Evolutionary conservation across 2,329 filamentous ascomycete species (phyloP).

Genomic region (Lachnum nothofagi): DNA sequence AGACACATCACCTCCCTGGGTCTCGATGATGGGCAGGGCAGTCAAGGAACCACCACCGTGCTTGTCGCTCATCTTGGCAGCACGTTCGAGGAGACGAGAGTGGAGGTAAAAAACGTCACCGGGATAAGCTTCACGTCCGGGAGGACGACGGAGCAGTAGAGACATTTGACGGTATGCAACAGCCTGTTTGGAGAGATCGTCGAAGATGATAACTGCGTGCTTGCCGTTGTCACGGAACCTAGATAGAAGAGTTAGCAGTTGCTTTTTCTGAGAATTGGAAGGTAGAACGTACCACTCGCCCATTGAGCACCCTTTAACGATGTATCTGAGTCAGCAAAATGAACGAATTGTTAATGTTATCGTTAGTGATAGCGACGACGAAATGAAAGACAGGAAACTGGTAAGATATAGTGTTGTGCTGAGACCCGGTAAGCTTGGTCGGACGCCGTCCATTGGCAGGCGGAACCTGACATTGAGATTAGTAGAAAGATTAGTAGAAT

Average conservation of each 20-base stretch:
- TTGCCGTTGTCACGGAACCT: constrained; percentile 75
- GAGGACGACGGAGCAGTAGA: constrained; percentile 91
- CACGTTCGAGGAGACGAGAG: constrained; percentile 98
- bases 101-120: constrained; percentile 99
- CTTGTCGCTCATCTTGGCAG: constrained; percentile 97
- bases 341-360: too few relatives aligned
- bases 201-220: constrained; percentile 86
- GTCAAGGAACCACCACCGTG: constrained; percentile 94
- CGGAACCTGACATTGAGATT: too few relatives aligned
- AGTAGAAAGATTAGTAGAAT: too few relatives aligned
- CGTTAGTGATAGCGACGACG: too few relatives aligned
- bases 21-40: constrained; percentile 96
- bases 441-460: too few relatives aligned
- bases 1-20: constrained; percentile 99
- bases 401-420: too few relatives aligned
- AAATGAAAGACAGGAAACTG: too few relatives aligned
- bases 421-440: too few relatives aligned
- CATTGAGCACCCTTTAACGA: too few relatives aligned
- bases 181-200: constrained; percentile 97
- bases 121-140: constrained; percentile 98
- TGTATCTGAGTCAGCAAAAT: too few relatives aligned
- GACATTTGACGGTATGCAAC: constrained; percentile 99
- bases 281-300: too few relatives aligned
- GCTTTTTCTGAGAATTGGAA: neutral
- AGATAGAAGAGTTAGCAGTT: neutral